Evolutionary conservation across 148 eudicot genomes (phyloP).

Genomic region (Amaranthus hypochondriacus): DNA sequence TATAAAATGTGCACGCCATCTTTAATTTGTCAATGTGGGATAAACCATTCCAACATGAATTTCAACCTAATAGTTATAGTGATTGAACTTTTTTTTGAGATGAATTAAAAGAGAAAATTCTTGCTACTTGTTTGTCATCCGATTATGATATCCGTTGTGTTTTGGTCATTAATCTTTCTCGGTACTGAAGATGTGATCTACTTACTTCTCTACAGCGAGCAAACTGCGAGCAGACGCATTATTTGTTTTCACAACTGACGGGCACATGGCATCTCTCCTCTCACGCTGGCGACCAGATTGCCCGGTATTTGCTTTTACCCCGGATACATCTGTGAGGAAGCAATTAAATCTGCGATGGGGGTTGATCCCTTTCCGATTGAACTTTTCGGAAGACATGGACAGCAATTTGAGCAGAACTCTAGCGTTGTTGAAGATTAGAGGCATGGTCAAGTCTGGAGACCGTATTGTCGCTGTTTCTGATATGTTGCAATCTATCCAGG

Average conservation of each 20-base stretch:
- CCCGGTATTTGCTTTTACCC: conserved; percentile 33
- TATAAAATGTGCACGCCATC: no score
- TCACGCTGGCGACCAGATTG: conserved; percentile 37
- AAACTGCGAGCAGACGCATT: conserved; percentile 28
- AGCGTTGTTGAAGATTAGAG: conserved; percentile 25
- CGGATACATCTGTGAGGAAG: conserved; percentile 19
- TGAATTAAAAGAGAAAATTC: no score
- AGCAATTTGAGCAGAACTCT: conserved; percentile 25
- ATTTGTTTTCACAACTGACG: conserved; percentile 32
- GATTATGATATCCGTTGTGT: neutral
- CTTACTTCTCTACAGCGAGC: conserved; percentile 23
- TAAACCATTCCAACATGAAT: no score
- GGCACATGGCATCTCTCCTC: conserved; percentile 35
- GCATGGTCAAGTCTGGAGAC: conserved; percentile 34
- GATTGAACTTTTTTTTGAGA: no score
- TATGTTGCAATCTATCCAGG: conserved; percentile 35
- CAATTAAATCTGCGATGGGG: conserved; percentile 32
- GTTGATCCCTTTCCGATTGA: conserved; percentile 29
- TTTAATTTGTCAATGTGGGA: no score
- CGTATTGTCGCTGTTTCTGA: conserved; percentile 31
- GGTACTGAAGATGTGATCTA: conserved; percentile 1
- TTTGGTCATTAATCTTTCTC: neutral
- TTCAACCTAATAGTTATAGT: no score
- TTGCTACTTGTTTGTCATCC: no score
- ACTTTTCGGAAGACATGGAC: conserved; percentile 34